Conservation (phyloP, 257 asterid genomes). For the Ballota nigra region DNA sequence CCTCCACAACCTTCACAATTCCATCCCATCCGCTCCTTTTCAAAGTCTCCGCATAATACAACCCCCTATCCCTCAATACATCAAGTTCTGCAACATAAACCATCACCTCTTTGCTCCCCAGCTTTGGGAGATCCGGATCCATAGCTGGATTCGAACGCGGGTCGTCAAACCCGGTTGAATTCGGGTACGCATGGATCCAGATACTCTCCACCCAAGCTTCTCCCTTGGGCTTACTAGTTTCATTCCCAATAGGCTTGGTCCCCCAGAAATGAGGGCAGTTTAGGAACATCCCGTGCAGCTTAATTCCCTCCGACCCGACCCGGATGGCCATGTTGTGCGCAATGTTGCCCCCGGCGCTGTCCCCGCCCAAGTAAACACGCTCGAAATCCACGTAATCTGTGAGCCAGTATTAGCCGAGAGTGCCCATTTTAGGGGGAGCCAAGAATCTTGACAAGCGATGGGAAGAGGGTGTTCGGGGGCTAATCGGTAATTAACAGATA, state of each 20-base stretch:
- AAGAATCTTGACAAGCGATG: conserved; percentile 49
- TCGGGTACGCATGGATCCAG: too few species aligned
- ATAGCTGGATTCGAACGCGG: too few species aligned
- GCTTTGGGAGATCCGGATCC: too few species aligned
- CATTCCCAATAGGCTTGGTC: conserved; percentile 32
- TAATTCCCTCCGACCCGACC: conserved; percentile 33
- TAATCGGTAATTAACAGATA: conserved; percentile 60
- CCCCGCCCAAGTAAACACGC: conserved; percentile 38
- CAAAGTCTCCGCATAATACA: background rate
- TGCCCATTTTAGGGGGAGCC: conserved; percentile 55
- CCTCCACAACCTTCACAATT: conserved; percentile 28
- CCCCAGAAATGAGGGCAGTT: conserved; percentile 65
- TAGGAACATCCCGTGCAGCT: conserved; percentile 41
- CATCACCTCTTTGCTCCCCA: too few species aligned
- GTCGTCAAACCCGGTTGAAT: too few species aligned
- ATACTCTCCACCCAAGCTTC: too few species aligned
- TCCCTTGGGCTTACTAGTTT: background rate
- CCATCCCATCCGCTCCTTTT: conserved; percentile 30
- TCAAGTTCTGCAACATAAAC: too few species aligned
- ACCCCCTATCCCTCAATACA: too few species aligned
- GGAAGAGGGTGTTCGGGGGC: conserved; percentile 75
- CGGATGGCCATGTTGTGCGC: conserved; percentile 51
- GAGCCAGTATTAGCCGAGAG: conserved; percentile 51
- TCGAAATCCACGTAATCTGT: conserved; percentile 33
- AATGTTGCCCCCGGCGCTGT: conserved; percentile 37